A percentile compares a stretch with the other conserved stretches of the same genome.
phyloP scores from a whole-genome alignment of 306 rosid genomes.

The Quercus glauca region DNA sequence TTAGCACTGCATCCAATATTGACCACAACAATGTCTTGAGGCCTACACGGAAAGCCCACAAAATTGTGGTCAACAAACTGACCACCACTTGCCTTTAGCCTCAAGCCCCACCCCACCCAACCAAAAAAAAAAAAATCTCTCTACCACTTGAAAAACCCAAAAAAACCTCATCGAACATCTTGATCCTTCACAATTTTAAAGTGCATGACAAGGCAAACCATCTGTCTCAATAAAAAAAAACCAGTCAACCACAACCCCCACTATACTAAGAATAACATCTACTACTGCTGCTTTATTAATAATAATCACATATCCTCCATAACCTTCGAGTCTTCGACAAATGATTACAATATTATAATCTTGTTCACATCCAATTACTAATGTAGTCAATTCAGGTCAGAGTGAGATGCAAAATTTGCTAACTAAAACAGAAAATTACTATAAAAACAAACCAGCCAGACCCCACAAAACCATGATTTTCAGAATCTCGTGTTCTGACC shows the following conservation, averaged over 20 bases:
- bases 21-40: conserved; percentile 16
- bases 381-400: background rate
- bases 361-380: too few relatives aligned
- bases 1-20: conserved; percentile 18
- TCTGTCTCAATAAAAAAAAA: too few relatives aligned
- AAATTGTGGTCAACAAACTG: conserved; percentile 29
- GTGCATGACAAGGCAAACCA: too few relatives aligned
- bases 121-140: background rate
- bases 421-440: background rate
- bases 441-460: background rate
- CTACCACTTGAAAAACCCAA: background rate
- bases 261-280: too few relatives aligned
- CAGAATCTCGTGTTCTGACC: conserved; percentile 16
- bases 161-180: too few relatives aligned
- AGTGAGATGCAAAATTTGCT: background rate
- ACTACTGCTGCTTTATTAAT: too few relatives aligned
- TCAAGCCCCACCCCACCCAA: background rate
- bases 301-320: too few relatives aligned
- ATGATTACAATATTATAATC: too few relatives aligned
- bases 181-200: too few relatives aligned
- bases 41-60: conserved; percentile 26
- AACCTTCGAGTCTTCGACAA: too few relatives aligned
- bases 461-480: conserved; percentile 31
- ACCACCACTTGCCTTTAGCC: background rate
- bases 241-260: too few relatives aligned